Conservation (phyloP, 768 basidiomycete species). For the Leccinum sublutescens region DNA sequence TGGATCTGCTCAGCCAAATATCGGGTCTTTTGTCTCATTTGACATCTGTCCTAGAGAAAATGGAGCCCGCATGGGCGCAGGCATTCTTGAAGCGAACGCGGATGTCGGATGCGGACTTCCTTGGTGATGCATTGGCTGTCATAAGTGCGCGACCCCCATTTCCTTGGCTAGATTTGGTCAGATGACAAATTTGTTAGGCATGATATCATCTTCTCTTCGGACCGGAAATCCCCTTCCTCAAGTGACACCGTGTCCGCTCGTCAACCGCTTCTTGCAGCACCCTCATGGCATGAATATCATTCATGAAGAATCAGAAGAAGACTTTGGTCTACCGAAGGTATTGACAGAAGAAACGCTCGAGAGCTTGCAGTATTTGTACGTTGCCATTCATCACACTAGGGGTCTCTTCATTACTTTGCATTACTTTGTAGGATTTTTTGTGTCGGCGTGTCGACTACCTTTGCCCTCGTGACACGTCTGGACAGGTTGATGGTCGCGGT, state of each 20-base stretch:
- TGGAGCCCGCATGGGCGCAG: conserved; percentile 74
- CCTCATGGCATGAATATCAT: conserved; percentile 66
- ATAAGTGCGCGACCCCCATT: conserved; percentile 49
- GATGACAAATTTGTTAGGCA: conserved; percentile 39
- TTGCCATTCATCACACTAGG: conserved; percentile 7
- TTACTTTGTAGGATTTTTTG: conserved; percentile 53
- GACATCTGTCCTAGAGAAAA: conserved; percentile 65
- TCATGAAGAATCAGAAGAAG: conserved; percentile 68
- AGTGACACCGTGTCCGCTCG: conserved; percentile 75
- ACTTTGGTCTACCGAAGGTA: conserved; percentile 68
- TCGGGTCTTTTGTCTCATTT: conserved; percentile 70
- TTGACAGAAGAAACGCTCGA: conserved; percentile 72
- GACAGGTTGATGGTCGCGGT: conserved; percentile 78
- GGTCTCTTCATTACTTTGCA: background rate
- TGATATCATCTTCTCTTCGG: conserved; percentile 74
- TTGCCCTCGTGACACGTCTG: conserved; percentile 65
- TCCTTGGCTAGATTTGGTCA: background rate
- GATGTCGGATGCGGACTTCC: conserved; percentile 75
- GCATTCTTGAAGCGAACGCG: conserved; percentile 75
- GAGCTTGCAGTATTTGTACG: conserved; percentile 78
- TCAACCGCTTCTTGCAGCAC: conserved; percentile 44
- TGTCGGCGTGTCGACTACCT: conserved; percentile 70
- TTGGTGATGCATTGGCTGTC: conserved; percentile 82
- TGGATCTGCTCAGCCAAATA: conserved; percentile 50
- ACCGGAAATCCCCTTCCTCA: conserved; percentile 78